Conservation (phyloP, 345 rosid genomes). For the Moricandia moricandioides region DNA sequence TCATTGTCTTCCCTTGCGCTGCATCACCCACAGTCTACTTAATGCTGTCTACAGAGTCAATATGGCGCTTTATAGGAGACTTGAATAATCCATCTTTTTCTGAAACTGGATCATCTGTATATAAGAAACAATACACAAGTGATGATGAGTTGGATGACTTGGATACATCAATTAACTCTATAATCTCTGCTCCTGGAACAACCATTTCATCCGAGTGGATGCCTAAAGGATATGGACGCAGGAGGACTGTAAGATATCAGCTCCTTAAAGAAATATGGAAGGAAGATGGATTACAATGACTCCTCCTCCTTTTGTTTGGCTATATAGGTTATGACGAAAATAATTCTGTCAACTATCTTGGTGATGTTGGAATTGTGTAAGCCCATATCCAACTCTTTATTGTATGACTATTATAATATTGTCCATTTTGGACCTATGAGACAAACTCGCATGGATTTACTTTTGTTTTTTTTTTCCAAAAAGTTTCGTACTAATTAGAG, state of each 20-base stretch:
- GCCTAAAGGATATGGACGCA: conserved; percentile 47
- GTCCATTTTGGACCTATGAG: too few species aligned
- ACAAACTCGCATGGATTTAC: too few species aligned
- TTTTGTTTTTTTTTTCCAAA: too few species aligned
- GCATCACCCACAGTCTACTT: conserved; percentile 57
- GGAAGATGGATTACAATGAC: conserved; percentile 41
- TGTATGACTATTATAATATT: too few species aligned
- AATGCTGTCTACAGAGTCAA: conserved; percentile 61
- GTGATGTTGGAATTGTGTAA: too few species aligned
- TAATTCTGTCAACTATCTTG: not conserved
- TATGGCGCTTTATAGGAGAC: conserved; percentile 54
- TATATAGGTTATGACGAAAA: not conserved
- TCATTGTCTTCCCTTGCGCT: conserved; percentile 52
- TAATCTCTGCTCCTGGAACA: conserved; percentile 44
- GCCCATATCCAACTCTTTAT: too few species aligned
- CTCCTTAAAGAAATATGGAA: conserved; percentile 78
- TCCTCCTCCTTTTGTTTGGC: not conserved
- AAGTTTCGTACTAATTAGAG: too few species aligned
- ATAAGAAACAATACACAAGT: conserved; percentile 68
- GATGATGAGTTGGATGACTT: conserved; percentile 88
- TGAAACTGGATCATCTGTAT: conserved; percentile 56
- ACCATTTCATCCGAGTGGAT: conserved; percentile 46
- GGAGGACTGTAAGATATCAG: conserved; percentile 60
- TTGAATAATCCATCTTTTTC: conserved; percentile 43
- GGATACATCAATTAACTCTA: conserved; percentile 64